Evolutionary conservation across 75 land plant genomes (phyloP).

Genomic region (Selaginella moellendorffii): DNA sequence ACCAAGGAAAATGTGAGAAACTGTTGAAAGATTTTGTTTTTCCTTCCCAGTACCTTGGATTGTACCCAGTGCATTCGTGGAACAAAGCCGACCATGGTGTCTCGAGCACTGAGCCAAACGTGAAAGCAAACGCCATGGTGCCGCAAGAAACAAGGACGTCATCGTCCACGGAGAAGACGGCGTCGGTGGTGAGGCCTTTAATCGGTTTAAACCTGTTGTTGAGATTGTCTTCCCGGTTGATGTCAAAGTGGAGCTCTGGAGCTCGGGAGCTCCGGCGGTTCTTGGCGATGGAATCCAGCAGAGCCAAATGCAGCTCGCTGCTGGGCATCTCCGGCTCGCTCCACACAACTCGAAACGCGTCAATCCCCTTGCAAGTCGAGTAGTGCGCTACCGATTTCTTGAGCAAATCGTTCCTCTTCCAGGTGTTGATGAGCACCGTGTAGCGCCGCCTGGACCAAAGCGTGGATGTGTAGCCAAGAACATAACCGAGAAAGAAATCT

Average conservation of each 20-base stretch:
- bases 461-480: not conserved
- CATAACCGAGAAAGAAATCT: not conserved
- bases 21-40: not conserved
- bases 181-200: conserved; percentile 48
- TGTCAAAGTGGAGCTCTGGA: conserved; percentile 69
- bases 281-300: conserved; percentile 21
- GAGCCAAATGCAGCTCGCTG: conserved; percentile 21
- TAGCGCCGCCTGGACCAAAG: conserved; percentile 46
- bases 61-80: conserved; percentile 87
- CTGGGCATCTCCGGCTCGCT: conserved; percentile 76
- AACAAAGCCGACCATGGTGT: conserved; percentile 96
- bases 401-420: conserved; percentile 77
- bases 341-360: conserved; percentile 87
- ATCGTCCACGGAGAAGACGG: conserved; percentile 88
- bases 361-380: conserved; percentile 47
- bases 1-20: no score
- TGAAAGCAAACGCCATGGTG: conserved; percentile 60
- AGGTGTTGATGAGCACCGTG: conserved; percentile 78
- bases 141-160: conserved; percentile 86
- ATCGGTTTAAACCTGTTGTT: conserved; percentile 91
- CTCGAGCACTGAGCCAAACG: conserved; percentile 82
- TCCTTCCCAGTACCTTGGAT: conserved; percentile 24
- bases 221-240: conserved; percentile 67
- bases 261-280: conserved; percentile 18
- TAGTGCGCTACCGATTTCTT: conserved; percentile 78